Evolutionary conservation across 2,329 filamentous ascomycete genomes (phyloP).

Genomic region (Arthrocladium fulminans): DNA sequence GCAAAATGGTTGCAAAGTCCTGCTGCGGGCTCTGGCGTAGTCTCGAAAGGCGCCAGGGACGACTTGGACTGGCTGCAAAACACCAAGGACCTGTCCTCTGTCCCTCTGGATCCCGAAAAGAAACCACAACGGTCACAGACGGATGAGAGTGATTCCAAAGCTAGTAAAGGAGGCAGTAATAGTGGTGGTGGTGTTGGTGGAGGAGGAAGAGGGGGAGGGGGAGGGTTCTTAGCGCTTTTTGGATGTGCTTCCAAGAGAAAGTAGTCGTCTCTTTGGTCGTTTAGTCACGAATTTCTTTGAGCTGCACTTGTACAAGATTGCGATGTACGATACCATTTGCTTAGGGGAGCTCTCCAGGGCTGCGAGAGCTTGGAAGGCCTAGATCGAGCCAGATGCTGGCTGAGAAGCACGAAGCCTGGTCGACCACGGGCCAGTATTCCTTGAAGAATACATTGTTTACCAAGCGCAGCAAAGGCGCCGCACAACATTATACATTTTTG

Average conservation of each 20-base stretch:
- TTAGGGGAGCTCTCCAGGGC: too few relatives aligned
- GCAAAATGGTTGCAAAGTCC: conserved; percentile 17
- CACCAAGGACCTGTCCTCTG: conserved; percentile 18
- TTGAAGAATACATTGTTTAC: too few relatives aligned
- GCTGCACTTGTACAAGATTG: not conserved
- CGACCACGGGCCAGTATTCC: too few relatives aligned
- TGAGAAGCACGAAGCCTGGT: too few relatives aligned
- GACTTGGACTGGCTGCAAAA: conserved; percentile 20
- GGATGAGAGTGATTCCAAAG: not conserved
- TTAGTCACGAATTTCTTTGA: not conserved
- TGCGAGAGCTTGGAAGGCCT: too few relatives aligned
- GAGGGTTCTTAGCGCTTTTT: conserved; percentile 15
- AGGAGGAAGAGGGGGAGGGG: conserved; percentile 4
- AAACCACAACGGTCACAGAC: too few relatives aligned
- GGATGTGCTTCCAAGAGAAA: conserved; percentile 16
- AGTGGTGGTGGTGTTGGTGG: not conserved
- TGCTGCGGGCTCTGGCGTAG: conserved; percentile 5
- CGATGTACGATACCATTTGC: too few relatives aligned
- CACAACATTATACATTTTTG: too few relatives aligned
- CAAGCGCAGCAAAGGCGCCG: too few relatives aligned
- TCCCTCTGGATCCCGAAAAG: conserved; percentile 14
- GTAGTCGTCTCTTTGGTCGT: conserved; percentile 11
- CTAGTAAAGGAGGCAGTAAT: not conserved
- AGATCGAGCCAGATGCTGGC: too few relatives aligned
- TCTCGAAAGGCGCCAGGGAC: conserved; percentile 15